Conservation (phyloP, 1,284 basidiomycete genomes). For the Hymenochaete sp. region DNA sequence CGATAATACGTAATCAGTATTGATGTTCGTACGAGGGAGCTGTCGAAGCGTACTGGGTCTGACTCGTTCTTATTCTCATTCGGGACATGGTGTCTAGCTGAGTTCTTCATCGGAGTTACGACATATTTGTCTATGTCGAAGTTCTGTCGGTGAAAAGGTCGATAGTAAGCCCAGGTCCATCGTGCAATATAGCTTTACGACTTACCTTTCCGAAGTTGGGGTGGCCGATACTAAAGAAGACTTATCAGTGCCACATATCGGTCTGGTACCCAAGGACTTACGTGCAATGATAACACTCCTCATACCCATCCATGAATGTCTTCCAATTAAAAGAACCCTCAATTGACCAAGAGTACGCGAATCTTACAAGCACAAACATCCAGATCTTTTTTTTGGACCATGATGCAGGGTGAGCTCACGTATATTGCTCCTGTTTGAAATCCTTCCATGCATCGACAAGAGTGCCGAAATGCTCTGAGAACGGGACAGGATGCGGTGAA, state of each 20-base stretch:
- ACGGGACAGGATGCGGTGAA: conserved; percentile 18
- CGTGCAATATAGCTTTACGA: not conserved
- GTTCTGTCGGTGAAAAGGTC: conserved; percentile 12
- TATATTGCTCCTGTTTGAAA: conserved; percentile 14
- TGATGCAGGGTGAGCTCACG: too few species aligned
- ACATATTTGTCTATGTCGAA: conserved; percentile 22
- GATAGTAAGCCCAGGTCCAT: not conserved
- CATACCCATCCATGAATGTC: conserved; percentile 24
- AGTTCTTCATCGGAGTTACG: conserved; percentile 21
- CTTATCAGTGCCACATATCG: not conserved
- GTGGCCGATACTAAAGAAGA: conserved; percentile 19
- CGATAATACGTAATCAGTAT: too few species aligned
- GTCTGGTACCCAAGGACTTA: conserved; percentile 1
- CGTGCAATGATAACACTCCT: conserved; percentile 24
- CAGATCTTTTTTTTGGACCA: too few species aligned
- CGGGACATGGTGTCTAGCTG: conserved; percentile 20
- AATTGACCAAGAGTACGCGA: conserved; percentile 15
- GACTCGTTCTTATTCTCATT: conserved; percentile 11
- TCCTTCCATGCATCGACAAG: conserved; percentile 11
- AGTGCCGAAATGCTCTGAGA: conserved; percentile 21
- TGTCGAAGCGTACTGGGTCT: conserved; percentile 8
- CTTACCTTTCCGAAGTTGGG: conserved; percentile 21
- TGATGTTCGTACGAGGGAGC: not conserved
- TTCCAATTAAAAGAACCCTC: conserved; percentile 19
- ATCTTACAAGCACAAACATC: too few species aligned